Conservation (phyloP, 192 early-diverging fungal genomes). For the Diversispora epigaea region DNA sequence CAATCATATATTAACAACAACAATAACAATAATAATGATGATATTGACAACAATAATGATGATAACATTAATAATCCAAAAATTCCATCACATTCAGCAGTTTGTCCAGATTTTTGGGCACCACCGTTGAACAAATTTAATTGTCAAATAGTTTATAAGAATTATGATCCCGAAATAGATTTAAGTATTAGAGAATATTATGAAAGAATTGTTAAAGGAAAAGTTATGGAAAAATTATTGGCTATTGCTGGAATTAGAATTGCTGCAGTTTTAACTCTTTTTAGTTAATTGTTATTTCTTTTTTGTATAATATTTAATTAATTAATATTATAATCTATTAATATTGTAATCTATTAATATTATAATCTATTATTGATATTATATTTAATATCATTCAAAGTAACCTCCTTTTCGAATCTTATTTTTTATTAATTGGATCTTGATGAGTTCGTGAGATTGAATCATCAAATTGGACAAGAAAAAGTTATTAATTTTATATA, state of each 20-base stretch:
- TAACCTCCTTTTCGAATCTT: too few species aligned
- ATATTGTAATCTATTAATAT: too few species aligned
- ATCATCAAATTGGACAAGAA: too few species aligned
- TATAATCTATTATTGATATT: too few species aligned
- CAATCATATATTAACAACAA: background rate
- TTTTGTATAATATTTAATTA: too few species aligned
- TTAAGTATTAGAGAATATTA: slow-evolving; percentile 41
- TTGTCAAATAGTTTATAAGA: slow-evolving; percentile 42
- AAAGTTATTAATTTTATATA: too few species aligned
- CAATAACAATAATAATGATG: background rate
- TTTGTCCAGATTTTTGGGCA: slow-evolving; percentile 46
- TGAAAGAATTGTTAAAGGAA: slow-evolving; percentile 28
- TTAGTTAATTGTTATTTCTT: background rate
- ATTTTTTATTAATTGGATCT: too few species aligned
- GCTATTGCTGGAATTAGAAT: slow-evolving; percentile 45
- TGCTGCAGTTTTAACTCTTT: slow-evolving; percentile 40
- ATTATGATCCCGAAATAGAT: slow-evolving; percentile 39
- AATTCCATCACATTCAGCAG: slow-evolving; percentile 25
- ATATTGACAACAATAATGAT: background rate
- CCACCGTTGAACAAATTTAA: slow-evolving; percentile 38
- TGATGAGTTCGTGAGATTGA: too few species aligned
- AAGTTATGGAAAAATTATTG: slow-evolving; percentile 40
- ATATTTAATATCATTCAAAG: too few species aligned
- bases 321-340: too few species aligned
- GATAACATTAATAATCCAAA: slow-evolving; percentile 8